These are phyloP conservation scores for Claviceps sp. DNA, from an alignment of 2,329 filamentous ascomycete species.

Conservation along the genomic window DNA sequence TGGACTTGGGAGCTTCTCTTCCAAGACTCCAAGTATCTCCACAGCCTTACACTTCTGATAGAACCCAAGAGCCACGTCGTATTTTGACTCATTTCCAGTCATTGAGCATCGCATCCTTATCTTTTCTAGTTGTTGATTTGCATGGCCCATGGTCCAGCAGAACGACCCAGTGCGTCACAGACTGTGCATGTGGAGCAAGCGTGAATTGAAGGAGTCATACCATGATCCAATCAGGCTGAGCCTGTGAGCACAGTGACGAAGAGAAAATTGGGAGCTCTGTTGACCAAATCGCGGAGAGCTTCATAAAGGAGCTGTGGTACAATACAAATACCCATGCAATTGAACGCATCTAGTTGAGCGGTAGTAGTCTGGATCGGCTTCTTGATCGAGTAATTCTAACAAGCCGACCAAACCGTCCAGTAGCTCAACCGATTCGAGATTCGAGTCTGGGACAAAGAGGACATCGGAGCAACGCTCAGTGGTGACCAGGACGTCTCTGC, in stretches of 20 bases:
- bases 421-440: neutral
- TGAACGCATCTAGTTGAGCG: neutral
- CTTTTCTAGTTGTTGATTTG: neutral
- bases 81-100: slow-evolving; percentile 3
- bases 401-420: no score
- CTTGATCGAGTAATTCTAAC: neutral
- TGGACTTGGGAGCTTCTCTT: neutral
- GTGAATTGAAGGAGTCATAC: slow-evolving; percentile 5
- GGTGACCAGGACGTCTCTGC: neutral
- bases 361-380: neutral
- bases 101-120: slow-evolving; percentile 1
- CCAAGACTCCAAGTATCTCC: no score
- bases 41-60: neutral
- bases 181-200: slow-evolving; percentile 5
- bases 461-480: neutral
- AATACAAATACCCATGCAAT: neutral
- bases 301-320: neutral
- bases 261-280: neutral
- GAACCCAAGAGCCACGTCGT: neutral
- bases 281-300: neutral
- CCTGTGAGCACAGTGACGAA: neutral
- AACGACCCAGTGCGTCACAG: slow-evolving; percentile 2
- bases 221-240: slow-evolving; percentile 5
- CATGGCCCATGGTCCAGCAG: neutral
- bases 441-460: neutral